Evolutionary conservation across 1,139 yeast species (phyloP).

Genomic region (Pichia sp.): DNA sequence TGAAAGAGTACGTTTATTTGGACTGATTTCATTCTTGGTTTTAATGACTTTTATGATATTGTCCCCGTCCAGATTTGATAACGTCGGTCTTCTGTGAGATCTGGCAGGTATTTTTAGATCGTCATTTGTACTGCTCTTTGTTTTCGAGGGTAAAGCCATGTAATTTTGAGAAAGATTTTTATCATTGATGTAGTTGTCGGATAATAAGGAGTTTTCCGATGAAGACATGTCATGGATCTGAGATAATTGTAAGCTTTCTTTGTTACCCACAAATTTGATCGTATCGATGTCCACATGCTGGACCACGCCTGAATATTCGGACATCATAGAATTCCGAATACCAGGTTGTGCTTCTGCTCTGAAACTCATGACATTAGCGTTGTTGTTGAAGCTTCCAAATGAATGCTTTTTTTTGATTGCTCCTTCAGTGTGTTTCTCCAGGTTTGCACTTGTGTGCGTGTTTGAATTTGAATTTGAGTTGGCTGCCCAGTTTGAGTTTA

Average conservation of each 20-base stretch:
- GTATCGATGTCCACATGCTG: slow-evolving; percentile 41
- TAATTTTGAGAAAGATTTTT: not conserved
- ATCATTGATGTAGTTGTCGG: not conserved
- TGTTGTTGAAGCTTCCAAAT: not conserved
- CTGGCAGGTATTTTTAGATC: slow-evolving; percentile 26
- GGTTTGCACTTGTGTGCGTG: not conserved
- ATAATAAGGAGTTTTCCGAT: slow-evolving; percentile 2
- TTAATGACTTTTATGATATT: slow-evolving; percentile 13
- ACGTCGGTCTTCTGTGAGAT: slow-evolving; percentile 22
- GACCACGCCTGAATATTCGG: slow-evolving; percentile 43
- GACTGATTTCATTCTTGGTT: slow-evolving; percentile 7
- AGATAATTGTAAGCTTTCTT: slow-evolving; percentile 16
- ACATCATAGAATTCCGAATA: slow-evolving; percentile 38
- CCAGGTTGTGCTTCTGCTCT: slow-evolving; percentile 19
- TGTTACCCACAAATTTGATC: slow-evolving; percentile 37
- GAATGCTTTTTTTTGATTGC: not conserved
- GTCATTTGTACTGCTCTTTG: not conserved
- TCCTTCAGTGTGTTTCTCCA: not conserved
- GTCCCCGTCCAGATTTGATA: not conserved
- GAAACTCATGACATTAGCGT: not conserved
- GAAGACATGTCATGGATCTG: slow-evolving; percentile 7
- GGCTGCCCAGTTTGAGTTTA: not conserved
- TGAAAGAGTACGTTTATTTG: slow-evolving; percentile 3
- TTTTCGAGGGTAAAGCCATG: not conserved
- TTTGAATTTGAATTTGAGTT: not conserved